Conservation (phyloP, 2,329 filamentous ascomycete genomes). For the Paracamarosporium sp. region DNA sequence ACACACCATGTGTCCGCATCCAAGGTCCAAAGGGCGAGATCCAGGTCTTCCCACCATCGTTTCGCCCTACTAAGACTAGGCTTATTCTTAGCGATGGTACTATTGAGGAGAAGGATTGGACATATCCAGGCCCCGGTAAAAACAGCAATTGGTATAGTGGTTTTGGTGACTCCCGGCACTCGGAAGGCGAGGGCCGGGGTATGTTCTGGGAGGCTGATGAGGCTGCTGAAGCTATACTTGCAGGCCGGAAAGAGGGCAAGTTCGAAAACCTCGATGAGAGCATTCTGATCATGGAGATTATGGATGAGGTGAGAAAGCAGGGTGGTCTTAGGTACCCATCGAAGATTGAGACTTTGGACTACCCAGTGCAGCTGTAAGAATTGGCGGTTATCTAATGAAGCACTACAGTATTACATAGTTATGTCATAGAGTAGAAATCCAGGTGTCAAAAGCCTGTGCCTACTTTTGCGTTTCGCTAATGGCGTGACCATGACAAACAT, state of each 20-base stretch:
- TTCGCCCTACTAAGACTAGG: slow-evolving; percentile 69
- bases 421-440: no score
- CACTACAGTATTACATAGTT: no score
- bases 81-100: slow-evolving; percentile 63
- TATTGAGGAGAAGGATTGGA: slow-evolving; percentile 55
- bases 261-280: slow-evolving; percentile 73
- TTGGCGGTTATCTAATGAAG: no score
- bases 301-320: slow-evolving; percentile 73
- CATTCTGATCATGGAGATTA: slow-evolving; percentile 82
- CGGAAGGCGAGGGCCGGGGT: slow-evolving; percentile 71
- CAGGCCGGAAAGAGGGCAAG: slow-evolving; percentile 78
- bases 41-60: slow-evolving; percentile 77
- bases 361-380: slow-evolving; percentile 37
- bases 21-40: slow-evolving; percentile 84
- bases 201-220: slow-evolving; percentile 93
- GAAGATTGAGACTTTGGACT: slow-evolving; percentile 64
- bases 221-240: slow-evolving; percentile 74
- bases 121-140: slow-evolving; percentile 55
- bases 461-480: no score
- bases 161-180: slow-evolving; percentile 50
- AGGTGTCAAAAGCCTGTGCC: no score
- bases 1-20: slow-evolving; percentile 76
- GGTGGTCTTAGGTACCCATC: slow-evolving; percentile 68
- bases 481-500: no score
- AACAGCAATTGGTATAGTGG: slow-evolving; percentile 57